Evolutionary conservation across 768 basidiomycete species (phyloP).

Genomic region (Dendrothele bispora): DNA sequence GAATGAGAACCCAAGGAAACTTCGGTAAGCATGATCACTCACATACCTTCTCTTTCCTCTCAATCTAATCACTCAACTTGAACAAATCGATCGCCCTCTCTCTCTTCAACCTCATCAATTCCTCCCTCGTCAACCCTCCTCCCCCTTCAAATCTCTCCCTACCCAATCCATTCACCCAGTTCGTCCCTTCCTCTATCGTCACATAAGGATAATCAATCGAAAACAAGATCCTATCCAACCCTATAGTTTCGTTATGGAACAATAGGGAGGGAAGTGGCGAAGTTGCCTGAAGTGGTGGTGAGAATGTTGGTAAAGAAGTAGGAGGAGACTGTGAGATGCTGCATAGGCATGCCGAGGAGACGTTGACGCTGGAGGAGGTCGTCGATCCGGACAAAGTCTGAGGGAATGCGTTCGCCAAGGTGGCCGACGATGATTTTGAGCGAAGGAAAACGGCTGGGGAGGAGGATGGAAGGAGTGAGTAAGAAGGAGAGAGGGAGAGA

Average conservation of each 20-base stretch:
- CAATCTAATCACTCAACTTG: conserved; percentile 1
- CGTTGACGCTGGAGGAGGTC: conserved; percentile 19
- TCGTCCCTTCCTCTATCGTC: conserved; percentile 9
- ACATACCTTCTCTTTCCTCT: too few relatives aligned
- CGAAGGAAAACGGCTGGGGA: conserved; percentile 40
- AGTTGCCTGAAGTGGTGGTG: conserved; percentile 42
- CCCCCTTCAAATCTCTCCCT: too few relatives aligned
- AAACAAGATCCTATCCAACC: conserved; percentile 39
- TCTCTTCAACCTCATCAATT: conserved; percentile 4
- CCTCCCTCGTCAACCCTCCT: not conserved
- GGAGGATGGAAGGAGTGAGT: not conserved
- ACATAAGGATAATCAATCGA: conserved; percentile 38
- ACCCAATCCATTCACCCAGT: conserved; percentile 11
- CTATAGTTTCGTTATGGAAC: conserved; percentile 39
- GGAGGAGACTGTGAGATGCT: conserved; percentile 32
- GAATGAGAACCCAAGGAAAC: too few relatives aligned
- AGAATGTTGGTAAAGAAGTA: conserved; percentile 40
- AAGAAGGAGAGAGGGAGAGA: too few relatives aligned
- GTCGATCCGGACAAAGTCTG: conserved; percentile 40
- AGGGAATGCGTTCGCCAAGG: conserved; percentile 41
- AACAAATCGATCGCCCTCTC: conserved; percentile 6
- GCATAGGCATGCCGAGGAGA: conserved; percentile 30
- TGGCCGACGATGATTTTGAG: conserved; percentile 44
- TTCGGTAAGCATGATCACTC: too few relatives aligned
- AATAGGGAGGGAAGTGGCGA: conserved; percentile 36